A percentile compares a stretch with the other conserved stretches of the same genome.
Evolutionary conservation across 78 protist genomes (phyloP).

Genomic region (Dictyostelium intermedium): DNA sequence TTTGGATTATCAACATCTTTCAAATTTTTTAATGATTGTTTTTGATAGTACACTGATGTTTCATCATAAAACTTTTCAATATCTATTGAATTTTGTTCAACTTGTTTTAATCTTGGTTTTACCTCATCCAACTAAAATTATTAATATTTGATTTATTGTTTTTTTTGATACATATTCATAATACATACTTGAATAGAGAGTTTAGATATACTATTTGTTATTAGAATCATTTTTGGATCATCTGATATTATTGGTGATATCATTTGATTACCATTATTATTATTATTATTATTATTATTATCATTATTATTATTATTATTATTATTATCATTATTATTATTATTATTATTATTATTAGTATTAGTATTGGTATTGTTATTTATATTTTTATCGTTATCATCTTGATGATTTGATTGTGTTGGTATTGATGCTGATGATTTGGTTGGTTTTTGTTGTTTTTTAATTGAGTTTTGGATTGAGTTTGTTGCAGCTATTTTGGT

Average conservation of each 20-base stretch:
- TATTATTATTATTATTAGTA: no score
- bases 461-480: no score
- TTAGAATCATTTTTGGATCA: background rate
- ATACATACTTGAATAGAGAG: conserved; percentile 12
- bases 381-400: background rate
- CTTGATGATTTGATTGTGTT: background rate
- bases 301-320: no score
- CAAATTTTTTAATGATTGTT: conserved; percentile 30
- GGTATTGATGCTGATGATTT: background rate
- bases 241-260: background rate
- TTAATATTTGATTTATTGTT: background rate
- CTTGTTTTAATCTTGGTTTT: conserved; percentile 56
- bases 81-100: conserved; percentile 27
- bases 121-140: conserved; percentile 43
- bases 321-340: no score
- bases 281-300: background rate
- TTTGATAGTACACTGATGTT: conserved; percentile 4
- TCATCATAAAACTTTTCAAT: conserved; percentile 29
- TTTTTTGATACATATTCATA: background rate
- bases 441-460: background rate
- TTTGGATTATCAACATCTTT: conserved; percentile 13
- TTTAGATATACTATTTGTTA: background rate
- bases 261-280: background rate
- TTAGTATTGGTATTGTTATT: background rate
- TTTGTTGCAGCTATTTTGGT: background rate